Evolutionary conservation across 192 early-diverging fungal genomes (phyloP), one percentile per base, ranked within the genome.

Genomic region (Backusella psychrophila): DNA sequence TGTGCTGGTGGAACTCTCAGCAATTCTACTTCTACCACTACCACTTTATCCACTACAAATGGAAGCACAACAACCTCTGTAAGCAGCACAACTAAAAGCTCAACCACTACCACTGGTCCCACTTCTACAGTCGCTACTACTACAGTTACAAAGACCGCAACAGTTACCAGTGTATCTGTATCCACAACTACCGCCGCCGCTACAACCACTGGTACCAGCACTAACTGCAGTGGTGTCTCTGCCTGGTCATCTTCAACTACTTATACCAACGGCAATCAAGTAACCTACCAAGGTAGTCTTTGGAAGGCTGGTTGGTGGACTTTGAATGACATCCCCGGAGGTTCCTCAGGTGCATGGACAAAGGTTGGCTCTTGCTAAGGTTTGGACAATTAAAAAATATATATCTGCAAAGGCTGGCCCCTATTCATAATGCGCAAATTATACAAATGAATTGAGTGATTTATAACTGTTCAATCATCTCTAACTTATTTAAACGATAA

Each of bases 251-350:
- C 69, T 8, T 31, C 53, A 19, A 36, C 74, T 29, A 67, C 80
- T 4, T 87, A 87, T 66, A 73, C 6, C 26, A 42, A 69, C 11
- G 84, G 84, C 1, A 69, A 76, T 69, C 71, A 75, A 71, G 82
- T 83, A 17, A 73, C 80, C 7, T 87, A 83, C 65, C 49, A 71
- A 0, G 78, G 76, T 12, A 73, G 59, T 53, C 11, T 82, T 42
- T 87, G 81, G 77, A 78, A 78, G 26, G 86, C 86, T 36, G 66
- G 68, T 29, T 87, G 86, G 86, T 87, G 83, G 56, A 77, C 86
- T 21, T 73, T 78, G 46, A 78, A 79, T 8, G 82, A 85, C 12
- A 78, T 71, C 21, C 86, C 86, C 42, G 80, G 77, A 26, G 77
- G 82, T 29, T 26, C 78, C 39, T 49, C 70, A 15, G 52, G 75